Conservation (phyloP, 345 rosid genomes). For the Rubroshorea leprosula region DNA sequence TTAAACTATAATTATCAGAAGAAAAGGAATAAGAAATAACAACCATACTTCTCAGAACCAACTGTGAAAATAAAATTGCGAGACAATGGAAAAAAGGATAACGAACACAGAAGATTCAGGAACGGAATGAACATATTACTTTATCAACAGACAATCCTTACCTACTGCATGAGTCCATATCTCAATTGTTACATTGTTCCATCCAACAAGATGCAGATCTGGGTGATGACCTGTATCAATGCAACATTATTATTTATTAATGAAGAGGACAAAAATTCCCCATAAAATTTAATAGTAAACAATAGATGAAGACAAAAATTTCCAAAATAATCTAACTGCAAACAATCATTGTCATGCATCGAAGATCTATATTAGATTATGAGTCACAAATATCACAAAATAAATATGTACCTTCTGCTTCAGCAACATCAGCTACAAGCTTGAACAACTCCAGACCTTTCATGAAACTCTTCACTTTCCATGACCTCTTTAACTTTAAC, state of each 20-base stretch:
- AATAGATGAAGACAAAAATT: too few species aligned
- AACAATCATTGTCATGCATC: conserved; percentile 1
- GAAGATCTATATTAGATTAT: not conserved
- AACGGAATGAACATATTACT: not conserved
- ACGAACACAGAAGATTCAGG: not conserved
- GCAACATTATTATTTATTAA: conserved; percentile 11
- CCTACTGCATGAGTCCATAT: conserved; percentile 96
- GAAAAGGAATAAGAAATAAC: not conserved
- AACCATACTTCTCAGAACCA: not conserved
- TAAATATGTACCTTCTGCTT: conserved; percentile 60
- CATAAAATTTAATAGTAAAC: not conserved
- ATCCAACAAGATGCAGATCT: conserved; percentile 93
- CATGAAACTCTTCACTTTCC: conserved; percentile 70
- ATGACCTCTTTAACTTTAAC: conserved; percentile 63
- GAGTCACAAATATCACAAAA: conserved; percentile 3
- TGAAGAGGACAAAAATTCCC: not conserved
- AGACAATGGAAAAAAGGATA: conserved; percentile 2
- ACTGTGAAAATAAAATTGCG: not conserved
- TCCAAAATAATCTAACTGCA: not conserved
- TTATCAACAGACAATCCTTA: conserved; percentile 23
- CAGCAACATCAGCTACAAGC: conserved; percentile 73
- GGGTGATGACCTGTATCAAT: conserved; percentile 87
- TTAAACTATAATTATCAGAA: not conserved
- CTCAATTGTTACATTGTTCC: conserved; percentile 89
- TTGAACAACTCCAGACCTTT: conserved; percentile 82